Base-by-base conservation (phyloP, 495 filamentous ascomycete genomes). In the Lasiosphaeria hispida region DNA sequence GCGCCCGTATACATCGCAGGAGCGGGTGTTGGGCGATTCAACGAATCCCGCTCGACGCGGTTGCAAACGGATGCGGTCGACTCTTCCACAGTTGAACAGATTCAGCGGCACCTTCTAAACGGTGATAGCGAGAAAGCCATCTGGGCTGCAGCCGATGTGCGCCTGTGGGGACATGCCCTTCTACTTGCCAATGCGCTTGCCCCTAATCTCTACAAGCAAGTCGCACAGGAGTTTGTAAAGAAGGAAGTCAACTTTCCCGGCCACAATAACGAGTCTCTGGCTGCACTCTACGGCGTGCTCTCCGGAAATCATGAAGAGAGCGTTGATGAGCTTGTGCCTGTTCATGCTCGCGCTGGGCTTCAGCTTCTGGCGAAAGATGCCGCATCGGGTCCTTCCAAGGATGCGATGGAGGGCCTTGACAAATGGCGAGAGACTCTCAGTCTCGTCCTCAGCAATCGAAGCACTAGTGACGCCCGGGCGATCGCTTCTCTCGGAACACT, bases 161-260 rank as follows among this genome's bases (percentile, higher is more conserved):
- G 91, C 38, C 75, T 97, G 4, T 99, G 95, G 95, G 93, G 89
- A 10, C 95, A 99, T 73, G 95, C 95, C 8, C 86, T 99, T 79
- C 81, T 97, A 38, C 84, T 99, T 42, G 85, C 95, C 14, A 91
- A 89, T 36, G 93, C 93, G 1, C 81, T 93, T 17, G 78, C 74
- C 0, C 75, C 75, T 6, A 76, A 80, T 10, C 68, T 86, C 4
- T 97, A 91, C 84, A 96, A 90, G 69, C 89, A 95, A 64, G 92
- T 97, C 15, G 84, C 90, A 2, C 91, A 95, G 63, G 91, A 97
- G 60, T 99, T 97, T 66, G 87, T 97, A 11, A 86, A 90, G 63
- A 87, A 91, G 57, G 93, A 99, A 65, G 88, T 99, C 23, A 91
- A 91, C 65, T 87, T 84, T 13, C 74, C 85, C 1, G 85, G 87